These are phyloP conservation scores for Spathaspora sp. DNA, from an alignment of 1,139 yeast species.

Conservation along the genomic window DNA sequence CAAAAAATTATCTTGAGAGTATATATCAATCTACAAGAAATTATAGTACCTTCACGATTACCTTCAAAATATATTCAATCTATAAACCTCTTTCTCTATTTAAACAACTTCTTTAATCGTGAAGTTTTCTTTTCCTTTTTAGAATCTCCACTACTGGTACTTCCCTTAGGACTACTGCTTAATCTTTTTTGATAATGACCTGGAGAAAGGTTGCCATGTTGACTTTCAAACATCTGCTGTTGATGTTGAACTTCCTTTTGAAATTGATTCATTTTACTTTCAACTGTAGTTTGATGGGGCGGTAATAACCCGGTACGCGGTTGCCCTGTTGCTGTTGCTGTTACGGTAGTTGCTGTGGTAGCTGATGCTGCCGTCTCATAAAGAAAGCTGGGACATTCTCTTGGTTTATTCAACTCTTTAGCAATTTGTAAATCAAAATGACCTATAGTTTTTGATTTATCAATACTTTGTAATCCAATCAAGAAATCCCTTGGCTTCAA, in stretches of 20 bases:
- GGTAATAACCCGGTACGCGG: slow-evolving; percentile 5
- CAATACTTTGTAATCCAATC: slow-evolving; percentile 46
- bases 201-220: neutral
- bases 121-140: slow-evolving; percentile 36
- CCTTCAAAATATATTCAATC: too few relatives aligned
- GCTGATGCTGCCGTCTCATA: slow-evolving; percentile 27
- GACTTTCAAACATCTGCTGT: slow-evolving; percentile 4
- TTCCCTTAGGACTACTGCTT: slow-evolving; percentile 12
- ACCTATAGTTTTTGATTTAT: slow-evolving; percentile 28
- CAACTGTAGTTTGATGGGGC: slow-evolving; percentile 4
- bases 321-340: slow-evolving; percentile 18
- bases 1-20: too few relatives aligned
- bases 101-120: slow-evolving; percentile 37
- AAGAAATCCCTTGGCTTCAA: slow-evolving; percentile 61
- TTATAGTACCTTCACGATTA: too few relatives aligned
- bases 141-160: slow-evolving; percentile 16
- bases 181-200: neutral
- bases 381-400: slow-evolving; percentile 37
- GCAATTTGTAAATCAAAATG: slow-evolving; percentile 37
- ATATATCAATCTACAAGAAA: too few relatives aligned
- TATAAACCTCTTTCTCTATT: slow-evolving; percentile 20
- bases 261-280: slow-evolving; percentile 7
- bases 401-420: slow-evolving; percentile 21
- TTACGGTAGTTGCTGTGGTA: too few relatives aligned
- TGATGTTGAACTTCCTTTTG: slow-evolving; percentile 9